Evolutionary conservation across 306 rosid species (phyloP).

Genomic region (Vicia faba): DNA sequence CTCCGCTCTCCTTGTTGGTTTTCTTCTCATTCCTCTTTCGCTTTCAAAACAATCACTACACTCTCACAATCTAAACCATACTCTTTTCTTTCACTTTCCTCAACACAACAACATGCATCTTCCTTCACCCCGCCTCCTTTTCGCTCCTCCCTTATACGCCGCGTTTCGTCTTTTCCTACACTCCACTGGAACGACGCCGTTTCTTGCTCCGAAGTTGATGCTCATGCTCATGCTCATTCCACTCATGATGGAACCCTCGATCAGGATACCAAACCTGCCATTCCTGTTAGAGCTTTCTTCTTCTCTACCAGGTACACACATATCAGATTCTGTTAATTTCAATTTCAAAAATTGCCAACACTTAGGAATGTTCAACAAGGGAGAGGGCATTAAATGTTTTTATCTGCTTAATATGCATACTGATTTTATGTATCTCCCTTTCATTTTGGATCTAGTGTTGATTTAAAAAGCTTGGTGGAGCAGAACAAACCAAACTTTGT

Average conservation of each 20-base stretch:
- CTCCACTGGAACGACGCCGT: constrained; percentile 77
- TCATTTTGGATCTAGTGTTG: constrained; percentile 67
- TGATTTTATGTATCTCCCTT: constrained; percentile 26
- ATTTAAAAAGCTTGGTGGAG: constrained; percentile 88
- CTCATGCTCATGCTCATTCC: constrained; percentile 22
- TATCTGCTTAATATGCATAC: constrained; percentile 16
- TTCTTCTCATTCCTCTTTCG: constrained; percentile 28
- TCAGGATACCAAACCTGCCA: constrained; percentile 52
- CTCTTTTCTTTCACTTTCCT: constrained; percentile 29
- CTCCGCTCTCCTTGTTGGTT: constrained; percentile 28
- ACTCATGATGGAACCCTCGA: constrained; percentile 40
- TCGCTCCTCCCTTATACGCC: constrained; percentile 41
- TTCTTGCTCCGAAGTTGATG: constrained; percentile 62
- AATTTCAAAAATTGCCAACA: neutral
- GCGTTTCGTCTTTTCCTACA: constrained; percentile 60
- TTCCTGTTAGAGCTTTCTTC: constrained; percentile 88
- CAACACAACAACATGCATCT: constrained; percentile 29
- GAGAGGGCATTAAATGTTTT: neutral
- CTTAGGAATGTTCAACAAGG: neutral
- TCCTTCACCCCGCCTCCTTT: constrained; percentile 28
- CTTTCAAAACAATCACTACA: constrained; percentile 40
- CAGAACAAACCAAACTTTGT: constrained; percentile 83
- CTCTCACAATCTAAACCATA: constrained; percentile 26
- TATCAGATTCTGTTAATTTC: neutral
- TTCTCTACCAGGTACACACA: constrained; percentile 63